Evolutionary conservation across 1,139 yeast genomes (phyloP), one percentile per base, ranked within the genome.

Genomic region (Yamadazyma oceani): DNA sequence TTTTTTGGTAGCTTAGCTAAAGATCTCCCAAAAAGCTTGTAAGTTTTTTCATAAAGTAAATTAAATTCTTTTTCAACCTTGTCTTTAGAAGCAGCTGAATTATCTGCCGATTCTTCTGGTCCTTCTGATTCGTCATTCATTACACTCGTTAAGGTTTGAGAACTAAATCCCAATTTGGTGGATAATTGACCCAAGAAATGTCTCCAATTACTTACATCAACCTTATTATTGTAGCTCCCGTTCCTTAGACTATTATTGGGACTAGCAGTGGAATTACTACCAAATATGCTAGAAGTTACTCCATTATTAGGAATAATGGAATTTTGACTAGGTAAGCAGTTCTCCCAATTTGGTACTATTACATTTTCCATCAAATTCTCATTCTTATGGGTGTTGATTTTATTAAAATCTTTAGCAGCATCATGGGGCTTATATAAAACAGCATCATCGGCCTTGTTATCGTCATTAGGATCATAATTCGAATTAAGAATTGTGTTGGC

Each of bases 401-500:
- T 62, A 39, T 57, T 61, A 52, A 71, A 70, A 42, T 70, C 72
- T 16, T 60, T 54, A 3, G 75, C 56, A 36, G 66, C 62, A 39
- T 65, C 64, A 41, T 71, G 77, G 2, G 76, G 73, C 42, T 69
- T 69, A 49, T 70, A 71, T 42, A 71, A 57, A 2, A 71, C 75
- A 1, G 77, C 77, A 49, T 71, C 76, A 38, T 69, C 75, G 21
- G 26, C 32, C 41, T 14, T 26, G 36, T 36, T 30, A 21, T 79
- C 48, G 52, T 81, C 46, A 2, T 31, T 25, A 2, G 22, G 17
- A 5, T 26, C 25, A 9, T 32, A 35, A 1, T 62, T 59, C 0
- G 75, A 60, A 32, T 49, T 55, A 12, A 70, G 49, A 5, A 70
- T 62, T 2, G 68, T 64, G 41, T 71, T 70, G 16, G 71, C 41